Evolutionary conservation across 2,329 filamentous ascomycete species (phyloP), one percentile per base, ranked within the genome.

Genomic region (Fusarium guadeloupense): DNA sequence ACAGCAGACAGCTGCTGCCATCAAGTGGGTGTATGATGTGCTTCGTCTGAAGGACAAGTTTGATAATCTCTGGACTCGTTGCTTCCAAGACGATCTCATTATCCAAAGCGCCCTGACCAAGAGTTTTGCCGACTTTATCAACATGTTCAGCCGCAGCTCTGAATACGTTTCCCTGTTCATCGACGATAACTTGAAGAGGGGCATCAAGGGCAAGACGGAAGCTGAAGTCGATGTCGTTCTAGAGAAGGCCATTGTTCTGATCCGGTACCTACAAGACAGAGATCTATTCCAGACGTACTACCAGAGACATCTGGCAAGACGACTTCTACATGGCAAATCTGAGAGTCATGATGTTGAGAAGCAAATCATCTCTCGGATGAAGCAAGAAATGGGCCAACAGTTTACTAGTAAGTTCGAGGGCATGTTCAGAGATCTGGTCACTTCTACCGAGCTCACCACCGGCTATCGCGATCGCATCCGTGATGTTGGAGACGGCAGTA

Each of bases 211-310:
- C 60, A 97, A 96, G 80, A 94, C 92, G 0, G 95, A 98, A 69
- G 83, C 83, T 23, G 94, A 98, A 72, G 85, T 97, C 13, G 94
- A 98, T 69, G 75, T 79, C 8, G 86, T 96, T 1, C 80, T 98
- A 34, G 93, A 97, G 55, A 96, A 95, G 72, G 93, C 93, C 12
- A 96, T 97, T 58, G 87, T 89, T 0, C 81, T 99, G 7, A 84
- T 99, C 46, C 88, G 93, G 39, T 97, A 96, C 68, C 85, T 99
- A 31, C 86, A 89, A 50, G 94, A 98, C 71, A 95, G 94, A 77
- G 95, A 99, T 73, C 83, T 96, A 66, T 97, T 99, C 70, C 94
- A 99, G 78, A 87, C 91, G 5, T 99, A 99, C 76, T 98, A 99
- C 80, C 97, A 98, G 80, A 96, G 96, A 74, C 95, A 99, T 76